These are phyloP conservation scores for Penicillium psychrofluorescens DNA, from an alignment of 495 filamentous ascomycete species.

Conservation along the genomic window DNA sequence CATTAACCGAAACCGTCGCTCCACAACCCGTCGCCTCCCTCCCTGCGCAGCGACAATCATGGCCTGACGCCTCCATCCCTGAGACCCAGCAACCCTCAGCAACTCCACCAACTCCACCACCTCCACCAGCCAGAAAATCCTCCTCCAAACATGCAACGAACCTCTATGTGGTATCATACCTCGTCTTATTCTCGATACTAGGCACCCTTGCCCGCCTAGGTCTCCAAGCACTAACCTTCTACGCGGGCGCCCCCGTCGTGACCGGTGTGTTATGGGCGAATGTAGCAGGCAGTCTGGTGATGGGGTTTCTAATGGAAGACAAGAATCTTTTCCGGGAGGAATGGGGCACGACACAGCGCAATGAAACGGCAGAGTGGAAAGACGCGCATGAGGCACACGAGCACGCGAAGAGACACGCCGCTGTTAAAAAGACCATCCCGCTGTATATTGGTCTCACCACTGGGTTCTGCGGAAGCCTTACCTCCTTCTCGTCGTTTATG, in stretches of 20 bases:
- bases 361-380: not conserved
- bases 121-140: not conserved
- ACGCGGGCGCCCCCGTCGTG: conserved; percentile 67
- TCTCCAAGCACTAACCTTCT: conserved; percentile 72
- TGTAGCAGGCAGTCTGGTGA: conserved; percentile 70
- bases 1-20: conserved; percentile 8
- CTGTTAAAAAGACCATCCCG: conserved; percentile 71
- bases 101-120: no score
- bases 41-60: conserved; percentile 8
- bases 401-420: conserved; percentile 29
- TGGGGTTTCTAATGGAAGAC: conserved; percentile 85
- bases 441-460: conserved; percentile 88
- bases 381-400: conserved; percentile 14
- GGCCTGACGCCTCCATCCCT: not conserved
- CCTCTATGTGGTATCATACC: conserved; percentile 71
- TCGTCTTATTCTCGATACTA: conserved; percentile 79
- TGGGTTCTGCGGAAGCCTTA: conserved; percentile 90
- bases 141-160: conserved; percentile 56
- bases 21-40: conserved; percentile 7
- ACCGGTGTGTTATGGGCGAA: conserved; percentile 86
- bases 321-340: conserved; percentile 64
- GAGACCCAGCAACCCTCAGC: not conserved
- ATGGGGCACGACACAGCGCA: conserved; percentile 35
- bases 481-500: conserved; percentile 86
- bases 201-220: conserved; percentile 83